phyloP scores from a whole-genome alignment of 257 asterid genomes.

The Gardenia jasminoides region DNA sequence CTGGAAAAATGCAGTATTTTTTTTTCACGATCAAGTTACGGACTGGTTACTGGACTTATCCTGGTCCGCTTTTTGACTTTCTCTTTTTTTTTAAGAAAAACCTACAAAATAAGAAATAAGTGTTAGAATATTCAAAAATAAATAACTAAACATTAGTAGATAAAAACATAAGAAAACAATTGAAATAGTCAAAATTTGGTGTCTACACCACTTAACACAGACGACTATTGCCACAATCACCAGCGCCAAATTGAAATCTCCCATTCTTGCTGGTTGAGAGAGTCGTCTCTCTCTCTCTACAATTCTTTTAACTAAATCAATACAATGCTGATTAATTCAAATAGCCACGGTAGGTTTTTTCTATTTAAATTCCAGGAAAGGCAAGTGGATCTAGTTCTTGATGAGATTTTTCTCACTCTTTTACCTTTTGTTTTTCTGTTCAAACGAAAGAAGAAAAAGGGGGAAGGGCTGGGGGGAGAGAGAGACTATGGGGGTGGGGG shows the following conservation, averaged over 20 bases:
- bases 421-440: not conserved
- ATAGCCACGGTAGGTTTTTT: conserved; percentile 15
- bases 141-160: too few relatives aligned
- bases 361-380: not conserved
- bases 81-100: too few relatives aligned
- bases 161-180: too few relatives aligned
- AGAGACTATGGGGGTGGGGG: not conserved
- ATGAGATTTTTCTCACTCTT: not conserved
- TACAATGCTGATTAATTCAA: conserved; percentile 15
- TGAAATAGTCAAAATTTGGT: too few relatives aligned
- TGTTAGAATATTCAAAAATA: too few relatives aligned
- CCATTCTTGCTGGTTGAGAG: conserved; percentile 51
- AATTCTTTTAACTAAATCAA: conserved; percentile 33
- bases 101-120: too few relatives aligned
- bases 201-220: too few relatives aligned
- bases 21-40: too few relatives aligned
- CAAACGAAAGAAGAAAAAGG: not conserved
- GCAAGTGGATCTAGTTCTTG: conserved; percentile 8
- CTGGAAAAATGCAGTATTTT: too few relatives aligned
- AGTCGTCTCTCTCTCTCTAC: conserved; percentile 16
- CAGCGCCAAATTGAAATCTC: conserved; percentile 95
- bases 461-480: not conserved
- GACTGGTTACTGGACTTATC: too few relatives aligned
- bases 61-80: too few relatives aligned
- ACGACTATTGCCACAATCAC: conserved; percentile 86